Percentiles rank a stretch among this genome's conserved stretches.
Conservation (phyloP, 495 filamentous ascomycete species). For the Wilcoxina mikolae region DNA sequence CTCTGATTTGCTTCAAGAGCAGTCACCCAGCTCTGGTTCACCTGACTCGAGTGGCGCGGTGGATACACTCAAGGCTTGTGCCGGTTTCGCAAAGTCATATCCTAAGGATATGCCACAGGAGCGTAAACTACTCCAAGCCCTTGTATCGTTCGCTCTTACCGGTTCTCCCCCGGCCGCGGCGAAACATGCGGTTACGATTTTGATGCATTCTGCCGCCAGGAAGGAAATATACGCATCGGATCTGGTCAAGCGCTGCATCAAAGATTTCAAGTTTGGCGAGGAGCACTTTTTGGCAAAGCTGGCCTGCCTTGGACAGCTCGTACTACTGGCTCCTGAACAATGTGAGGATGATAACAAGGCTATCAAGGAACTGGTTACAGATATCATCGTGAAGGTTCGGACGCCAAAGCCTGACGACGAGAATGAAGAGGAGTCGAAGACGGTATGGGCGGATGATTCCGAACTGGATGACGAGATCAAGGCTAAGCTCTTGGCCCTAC, state of each 20-base stretch:
- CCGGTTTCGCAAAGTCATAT: constrained; percentile 72
- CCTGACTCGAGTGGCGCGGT: constrained; percentile 53
- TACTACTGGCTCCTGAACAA: constrained; percentile 57
- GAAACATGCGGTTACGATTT: constrained; percentile 82
- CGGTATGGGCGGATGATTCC: constrained; percentile 52
- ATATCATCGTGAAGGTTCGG: constrained; percentile 58
- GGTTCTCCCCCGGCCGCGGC: constrained; percentile 69
- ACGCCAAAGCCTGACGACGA: constrained; percentile 37
- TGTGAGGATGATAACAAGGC: constrained; percentile 57
- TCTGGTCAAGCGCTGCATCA: constrained; percentile 55
- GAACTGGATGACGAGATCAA: constrained; percentile 63
- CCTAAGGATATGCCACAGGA: constrained; percentile 73
- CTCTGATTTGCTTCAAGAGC: constrained; percentile 65
- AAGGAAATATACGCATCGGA: constrained; percentile 81
- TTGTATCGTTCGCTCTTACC: constrained; percentile 65
- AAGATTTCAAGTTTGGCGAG: constrained; percentile 61
- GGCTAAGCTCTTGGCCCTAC: constrained; percentile 79
- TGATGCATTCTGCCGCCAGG: constrained; percentile 59
- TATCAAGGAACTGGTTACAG: constrained; percentile 62
- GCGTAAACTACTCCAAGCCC: constrained; percentile 65
- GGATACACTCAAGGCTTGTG: constrained; percentile 83
- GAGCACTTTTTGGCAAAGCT: constrained; percentile 71
- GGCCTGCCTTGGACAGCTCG: constrained; percentile 67
- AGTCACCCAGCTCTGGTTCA: constrained; percentile 53
- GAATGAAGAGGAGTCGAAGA: constrained; percentile 30